Percentiles rank a stretch among this genome's conserved stretches.
These are phyloP conservation scores for Arachnomyces sp. DNA, from an alignment of 2,329 filamentous ascomycete genomes.

Conservation along the genomic window DNA sequence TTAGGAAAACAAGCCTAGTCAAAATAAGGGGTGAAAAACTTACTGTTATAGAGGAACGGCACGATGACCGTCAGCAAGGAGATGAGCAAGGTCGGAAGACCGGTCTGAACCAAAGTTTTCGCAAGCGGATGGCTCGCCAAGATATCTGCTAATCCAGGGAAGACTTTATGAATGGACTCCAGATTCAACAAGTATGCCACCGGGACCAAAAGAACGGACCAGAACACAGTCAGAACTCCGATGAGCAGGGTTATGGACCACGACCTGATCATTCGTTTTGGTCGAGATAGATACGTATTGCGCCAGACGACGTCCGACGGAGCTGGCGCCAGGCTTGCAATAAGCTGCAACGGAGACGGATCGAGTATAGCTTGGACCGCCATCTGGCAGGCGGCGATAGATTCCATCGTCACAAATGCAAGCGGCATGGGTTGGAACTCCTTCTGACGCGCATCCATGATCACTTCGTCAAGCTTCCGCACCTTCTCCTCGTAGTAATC, in stretches of 20 bases:
- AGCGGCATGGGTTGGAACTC: constrained; percentile 71
- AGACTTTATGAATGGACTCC: constrained; percentile 67
- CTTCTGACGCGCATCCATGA: constrained; percentile 62
- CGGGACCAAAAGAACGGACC: constrained; percentile 73
- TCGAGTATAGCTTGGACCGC: constrained; percentile 91
- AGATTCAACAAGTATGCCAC: constrained; percentile 74
- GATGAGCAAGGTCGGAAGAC: constrained; percentile 74
- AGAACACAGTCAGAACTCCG: constrained; percentile 73
- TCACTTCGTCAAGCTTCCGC: constrained; percentile 66
- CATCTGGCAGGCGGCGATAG: constrained; percentile 87
- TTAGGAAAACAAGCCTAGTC: neutral
- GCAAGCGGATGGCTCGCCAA: constrained; percentile 63
- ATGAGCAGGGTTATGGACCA: constrained; percentile 84
- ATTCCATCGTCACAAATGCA: constrained; percentile 97
- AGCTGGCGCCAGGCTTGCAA: constrained; percentile 79
- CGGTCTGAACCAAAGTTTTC: constrained; percentile 74
- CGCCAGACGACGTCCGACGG: constrained; percentile 91
- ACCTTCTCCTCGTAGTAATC: constrained; percentile 90
- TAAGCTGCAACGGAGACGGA: constrained; percentile 73
- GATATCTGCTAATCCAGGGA: constrained; percentile 61
- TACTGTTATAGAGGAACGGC: constrained; percentile 88
- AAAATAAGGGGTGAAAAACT: constrained; percentile 20
- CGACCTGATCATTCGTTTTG: constrained; percentile 64
- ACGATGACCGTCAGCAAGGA: constrained; percentile 84
- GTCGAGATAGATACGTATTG: constrained; percentile 78